Evolutionary conservation across 768 basidiomycete species (phyloP), one percentile per base, ranked within the genome.

Genomic region (Tulasnella calospora): DNA sequence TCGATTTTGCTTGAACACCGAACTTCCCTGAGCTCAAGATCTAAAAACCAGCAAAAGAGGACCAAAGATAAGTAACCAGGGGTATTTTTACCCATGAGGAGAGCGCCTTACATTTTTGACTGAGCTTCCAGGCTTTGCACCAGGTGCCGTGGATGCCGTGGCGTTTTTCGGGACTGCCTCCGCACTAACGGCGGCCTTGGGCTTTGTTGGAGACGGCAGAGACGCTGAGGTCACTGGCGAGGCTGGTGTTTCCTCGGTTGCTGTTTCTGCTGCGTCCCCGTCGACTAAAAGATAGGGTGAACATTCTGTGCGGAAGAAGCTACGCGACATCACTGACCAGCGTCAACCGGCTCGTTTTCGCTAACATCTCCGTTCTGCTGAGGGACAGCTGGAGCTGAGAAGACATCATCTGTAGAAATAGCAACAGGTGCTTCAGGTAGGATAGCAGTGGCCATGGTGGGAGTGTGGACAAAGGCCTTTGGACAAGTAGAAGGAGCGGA

Each of bases 11-110:
- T 15, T 67, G 55, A 0, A 36, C n/a, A 46, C 77, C 77, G 44
- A 78, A 78, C 38, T 46, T 78, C 27, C 77, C 77, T 21, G 77
- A 78, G 71, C 70, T 78, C 36, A 78, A 15, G 61, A 78, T 72
- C 77, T 78, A 30, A 10, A 46, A 55, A 57, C 44, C 6, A 46
- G 35, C n/a, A 23, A 47, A 8, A 47, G 47, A 75, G 23, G 30
- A 19, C 46, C 19, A n/a, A 55, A 3, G 46, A 75, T 75, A 33
- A 51, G 12, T 23, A n/a, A 27, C 36, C 44, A 17, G 47, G 1
- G 57, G 3, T 30, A 21, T 19, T n/a, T 30, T 19, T 10, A 33
- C n/a, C 5, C 33, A 51, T 40, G 7, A 41, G 17, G 5, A n/a
- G 23, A 23, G 44, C 19, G 10, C 6, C 71, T 78, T 36, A 71